Evolutionary conservation across 2,329 filamentous ascomycete genomes (phyloP), one percentile per base, ranked within the genome.

Genomic region (Daldinia sp.): DNA sequence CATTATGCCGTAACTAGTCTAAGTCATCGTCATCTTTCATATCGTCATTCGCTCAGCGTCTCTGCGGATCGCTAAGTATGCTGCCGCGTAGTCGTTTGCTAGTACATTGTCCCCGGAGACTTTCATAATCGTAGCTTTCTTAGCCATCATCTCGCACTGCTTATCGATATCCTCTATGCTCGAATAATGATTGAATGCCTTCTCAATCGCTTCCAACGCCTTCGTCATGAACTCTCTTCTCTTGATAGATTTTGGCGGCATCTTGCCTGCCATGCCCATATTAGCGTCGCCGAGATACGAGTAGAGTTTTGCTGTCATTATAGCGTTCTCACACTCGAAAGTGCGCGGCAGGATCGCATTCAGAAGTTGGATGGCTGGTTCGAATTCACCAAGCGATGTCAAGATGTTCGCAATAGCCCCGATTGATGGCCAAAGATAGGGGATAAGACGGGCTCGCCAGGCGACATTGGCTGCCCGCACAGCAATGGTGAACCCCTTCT

Each of bases 131-230:
- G 89, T 89, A 3, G 92, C 91, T 80, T 93, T 94, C 83, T 96
- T 96, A 20, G 91, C 90, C 81, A 94, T 87, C 83, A 92, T 89
- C 79, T 94, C 91, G 75, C 92, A 90, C 80, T 93, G 90, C 60
- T 89, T 89, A n/a, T 83, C 81, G 13, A 90, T 81, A 76, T 92
- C 92, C 76, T 92, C 89, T 13, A 93, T 82, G 53, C 83, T 85
- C 46, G 89, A 87, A 77, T 88, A 97, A 69, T 90, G 86, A 35
- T 82, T 82, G 72, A 90, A 89, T 0, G 90, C 88, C 68, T 83
- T 86, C 62, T 91, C 88, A 54, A 92, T 84, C 33, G 89, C 88
- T 41, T 85, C 84, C 60, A 88, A 76, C 0, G 89, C 90, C 60
- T 84, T 83, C 6, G 84, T 86, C 74, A 92, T 78, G 72, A 86